phyloP scores from a whole-genome alignment of 495 filamentous ascomycete genomes.

The Penicillium silybi region DNA sequence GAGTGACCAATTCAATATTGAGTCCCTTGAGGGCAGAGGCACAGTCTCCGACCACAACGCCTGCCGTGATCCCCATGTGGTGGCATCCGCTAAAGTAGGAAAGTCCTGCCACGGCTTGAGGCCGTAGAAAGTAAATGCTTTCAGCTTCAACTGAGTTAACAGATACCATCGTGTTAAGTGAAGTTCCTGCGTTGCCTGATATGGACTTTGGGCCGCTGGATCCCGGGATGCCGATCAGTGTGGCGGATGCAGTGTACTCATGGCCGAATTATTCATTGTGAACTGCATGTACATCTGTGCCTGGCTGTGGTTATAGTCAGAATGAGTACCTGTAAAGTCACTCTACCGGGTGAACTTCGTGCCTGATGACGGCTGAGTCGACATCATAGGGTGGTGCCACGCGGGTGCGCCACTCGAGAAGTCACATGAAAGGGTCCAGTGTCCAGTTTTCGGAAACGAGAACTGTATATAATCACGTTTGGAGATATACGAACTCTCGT shows the following conservation, averaged over 20 bases:
- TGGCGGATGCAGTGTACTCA: conserved; percentile 15
- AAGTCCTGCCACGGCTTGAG: conserved; percentile 3
- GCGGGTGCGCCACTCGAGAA: not conserved
- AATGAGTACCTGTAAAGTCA: no score
- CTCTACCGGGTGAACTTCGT: no score
- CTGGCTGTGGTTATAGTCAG: not conserved
- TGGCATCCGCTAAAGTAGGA: not conserved
- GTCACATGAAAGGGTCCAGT: not conserved
- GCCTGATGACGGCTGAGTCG: not conserved
- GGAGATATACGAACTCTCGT: not conserved
- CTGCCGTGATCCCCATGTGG: conserved; percentile 1
- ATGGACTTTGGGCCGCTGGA: conserved; percentile 18
- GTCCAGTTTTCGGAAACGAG: not conserved
- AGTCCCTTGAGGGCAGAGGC: not conserved
- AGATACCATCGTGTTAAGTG: no score
- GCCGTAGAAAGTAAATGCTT: conserved; percentile 9
- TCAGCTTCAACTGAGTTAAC: not conserved
- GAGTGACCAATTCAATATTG: not conserved
- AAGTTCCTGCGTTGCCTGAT: conserved; percentile 16
- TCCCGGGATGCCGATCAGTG: conserved; percentile 9
- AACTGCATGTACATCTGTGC: conserved; percentile 8
- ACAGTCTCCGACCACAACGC: conserved; percentile 4
- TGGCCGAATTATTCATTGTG: conserved; percentile 23
- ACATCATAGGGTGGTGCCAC: not conserved
- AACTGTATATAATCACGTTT: not conserved